These are phyloP conservation scores for Dentipellis fragilis DNA, from an alignment of 768 basidiomycete species.

Conservation along the genomic window DNA sequence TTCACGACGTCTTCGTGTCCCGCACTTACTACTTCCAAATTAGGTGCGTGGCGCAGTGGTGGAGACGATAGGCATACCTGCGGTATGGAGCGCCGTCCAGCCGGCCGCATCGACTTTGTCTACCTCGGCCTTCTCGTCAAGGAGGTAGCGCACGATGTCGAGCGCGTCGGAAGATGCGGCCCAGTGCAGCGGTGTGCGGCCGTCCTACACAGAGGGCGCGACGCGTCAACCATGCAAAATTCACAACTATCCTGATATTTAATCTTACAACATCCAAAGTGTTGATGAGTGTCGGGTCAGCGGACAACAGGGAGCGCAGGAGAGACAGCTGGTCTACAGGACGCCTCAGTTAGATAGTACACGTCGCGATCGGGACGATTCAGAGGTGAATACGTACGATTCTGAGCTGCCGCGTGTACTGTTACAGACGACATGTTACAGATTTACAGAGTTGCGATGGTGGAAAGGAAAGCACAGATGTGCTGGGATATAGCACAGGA, in stretches of 20 bases:
- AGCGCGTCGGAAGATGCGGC: conserved; percentile 65
- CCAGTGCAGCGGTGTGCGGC: conserved; percentile 79
- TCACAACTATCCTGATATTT: neutral
- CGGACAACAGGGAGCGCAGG: conserved; percentile 52
- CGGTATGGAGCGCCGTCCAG: conserved; percentile 77
- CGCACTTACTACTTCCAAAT: conserved; percentile 52
- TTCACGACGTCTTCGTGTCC: conserved; percentile 67
- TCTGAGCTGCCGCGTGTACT: neutral
- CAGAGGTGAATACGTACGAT: neutral
- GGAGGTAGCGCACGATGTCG: conserved; percentile 56
- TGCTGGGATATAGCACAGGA: neutral
- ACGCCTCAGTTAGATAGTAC: conserved; percentile 51
- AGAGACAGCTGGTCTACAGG: conserved; percentile 56
- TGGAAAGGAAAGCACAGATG: neutral
- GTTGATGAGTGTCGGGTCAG: conserved; percentile 54
- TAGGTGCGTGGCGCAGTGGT: neutral
- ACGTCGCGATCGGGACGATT: neutral
- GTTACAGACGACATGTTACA: neutral
- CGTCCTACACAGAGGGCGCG: conserved; percentile 39
- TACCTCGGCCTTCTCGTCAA: conserved; percentile 62
- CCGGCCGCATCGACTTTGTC: conserved; percentile 55
- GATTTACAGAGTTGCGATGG: neutral
- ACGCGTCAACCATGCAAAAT: neutral
- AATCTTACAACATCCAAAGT: conserved; percentile 47
- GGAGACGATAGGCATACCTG: conserved; percentile 33